Base-by-base conservation (phyloP, 768 basidiomycete genomes). In the Hygrocybe punicea region DNA sequence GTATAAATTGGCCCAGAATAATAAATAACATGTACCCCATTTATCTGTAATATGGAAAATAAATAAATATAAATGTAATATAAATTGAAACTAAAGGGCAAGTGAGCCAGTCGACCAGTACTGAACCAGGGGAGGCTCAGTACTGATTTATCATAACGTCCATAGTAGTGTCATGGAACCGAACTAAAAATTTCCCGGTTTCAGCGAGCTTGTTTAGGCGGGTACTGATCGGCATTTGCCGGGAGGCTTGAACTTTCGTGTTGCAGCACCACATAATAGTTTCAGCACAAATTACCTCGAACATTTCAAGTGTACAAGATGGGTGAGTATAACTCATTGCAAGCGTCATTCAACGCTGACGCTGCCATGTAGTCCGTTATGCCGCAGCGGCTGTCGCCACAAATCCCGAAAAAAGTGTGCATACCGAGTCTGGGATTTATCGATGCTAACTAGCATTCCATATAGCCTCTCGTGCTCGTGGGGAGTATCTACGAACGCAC, bases 401-500 rank as follows among this genome's bases (percentile, higher is more conserved):
- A 66, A 96, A 96, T 81, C 93, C 94, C 67, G 94, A 98, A 85
- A 95, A 92, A 82, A 91, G 92, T 95, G 63, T 59, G 87, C 81
- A 25, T 37, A 46, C 33, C 37, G 6, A n/a, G 23, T 47, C 33
- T 24, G 23, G 39, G 21, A 37, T 17, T 19, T 16, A 60, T 61
- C 71, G 61, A 72, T 62, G n/a, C n/a, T n/a, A n/a, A n/a, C n/a
- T n/a, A n/a, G n/a, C 36, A 57, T 48, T 57, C 59, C 62, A 49
- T 71, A 37, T 72, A 96, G 93, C 91, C 73, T 86, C 95, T 69
- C 89, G 84, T 70, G 89, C 95, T 58, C 89, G 90, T 69, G 94
- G 94, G 67, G 93, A 96, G 80, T 94, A 98, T 83, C 85, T 97
- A 70, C 91, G 95, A 67, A 98, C 97, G 48, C 96, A 98, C 81